Conservation (phyloP, 805 yeast species). For the Tetrapisispora fleetii region DNA sequence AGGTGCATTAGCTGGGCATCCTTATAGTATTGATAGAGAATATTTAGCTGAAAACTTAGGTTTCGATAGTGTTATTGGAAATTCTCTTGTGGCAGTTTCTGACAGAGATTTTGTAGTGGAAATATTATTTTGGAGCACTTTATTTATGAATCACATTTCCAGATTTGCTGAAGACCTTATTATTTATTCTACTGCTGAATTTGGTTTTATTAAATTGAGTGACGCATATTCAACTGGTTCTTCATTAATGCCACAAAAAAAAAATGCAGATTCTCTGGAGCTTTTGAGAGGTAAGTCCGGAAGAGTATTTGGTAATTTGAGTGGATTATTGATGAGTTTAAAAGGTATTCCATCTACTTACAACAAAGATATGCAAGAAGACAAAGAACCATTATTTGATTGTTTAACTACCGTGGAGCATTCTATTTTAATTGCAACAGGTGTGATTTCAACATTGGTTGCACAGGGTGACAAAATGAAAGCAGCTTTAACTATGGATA, state of each 20-base stretch:
- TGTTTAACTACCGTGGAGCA: conserved; percentile 84
- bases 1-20: conserved; percentile 98
- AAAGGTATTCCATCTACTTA: conserved; percentile 97
- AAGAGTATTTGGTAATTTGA: conserved; percentile 87
- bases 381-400: conserved; percentile 96
- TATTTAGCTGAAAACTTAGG: conserved; percentile 72
- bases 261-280: conserved; percentile 94
- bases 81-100: conserved; percentile 91
- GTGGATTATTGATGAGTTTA: conserved; percentile 93
- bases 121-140: conserved; percentile 87
- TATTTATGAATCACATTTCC: conserved; percentile 92
- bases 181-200: conserved; percentile 94
- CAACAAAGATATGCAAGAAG: conserved; percentile 98
- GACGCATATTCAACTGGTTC: conserved; percentile 99
- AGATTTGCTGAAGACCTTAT: conserved; percentile 91
- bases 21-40: conserved; percentile 97
- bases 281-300: conserved; percentile 95
- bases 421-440: conserved; percentile 89
- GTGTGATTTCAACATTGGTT: conserved; percentile 80
- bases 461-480: conserved; percentile 72
- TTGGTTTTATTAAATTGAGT: conserved; percentile 85
- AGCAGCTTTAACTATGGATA: conserved; percentile 91
- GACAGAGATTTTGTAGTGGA: conserved; percentile 98
- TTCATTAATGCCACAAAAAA: conserved; percentile 97
- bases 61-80: conserved; percentile 81